Evolutionary conservation across 441 rosid species (phyloP).

Genomic region (Erysimum cheiri): DNA sequence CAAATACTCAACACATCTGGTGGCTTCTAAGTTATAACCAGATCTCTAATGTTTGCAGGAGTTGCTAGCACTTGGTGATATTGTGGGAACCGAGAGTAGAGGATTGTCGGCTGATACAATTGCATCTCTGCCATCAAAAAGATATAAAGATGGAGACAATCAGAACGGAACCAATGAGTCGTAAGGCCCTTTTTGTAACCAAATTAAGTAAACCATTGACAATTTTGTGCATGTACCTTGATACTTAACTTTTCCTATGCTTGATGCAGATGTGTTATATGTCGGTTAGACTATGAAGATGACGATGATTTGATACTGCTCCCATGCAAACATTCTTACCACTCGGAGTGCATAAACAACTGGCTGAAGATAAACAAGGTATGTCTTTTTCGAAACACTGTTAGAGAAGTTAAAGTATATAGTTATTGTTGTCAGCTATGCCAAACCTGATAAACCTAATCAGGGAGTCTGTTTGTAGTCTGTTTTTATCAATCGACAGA

Average conservation of each 20-base stretch:
- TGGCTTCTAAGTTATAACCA: constrained; percentile 23
- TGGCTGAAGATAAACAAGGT: constrained; percentile 99
- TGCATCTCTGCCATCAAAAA: constrained; percentile 79
- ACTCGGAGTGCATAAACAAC: constrained; percentile 88
- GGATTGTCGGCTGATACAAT: constrained; percentile 87
- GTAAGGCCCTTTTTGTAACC: constrained; percentile 53
- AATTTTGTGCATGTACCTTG: constrained; percentile 1
- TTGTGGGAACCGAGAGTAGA: constrained; percentile 90
- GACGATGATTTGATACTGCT: constrained; percentile 81
- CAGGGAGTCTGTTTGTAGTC: background rate
- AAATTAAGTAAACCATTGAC: constrained; percentile 23
- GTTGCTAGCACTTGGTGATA: constrained; percentile 86
- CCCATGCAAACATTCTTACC: constrained; percentile 94
- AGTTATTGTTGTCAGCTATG: constrained; percentile 7
- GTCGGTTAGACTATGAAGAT: constrained; percentile 90
- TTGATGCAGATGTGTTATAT: constrained; percentile 85
- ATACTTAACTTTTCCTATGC: constrained; percentile 22
- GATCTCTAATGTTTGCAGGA: constrained; percentile 53
- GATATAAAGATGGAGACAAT: constrained; percentile 68
- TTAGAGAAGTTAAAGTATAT: background rate
- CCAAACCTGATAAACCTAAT: constrained; percentile 9
- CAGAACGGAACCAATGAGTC: constrained; percentile 84
- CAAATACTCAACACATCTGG: constrained; percentile 1
- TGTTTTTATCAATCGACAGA: background rate
- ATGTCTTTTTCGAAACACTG: constrained; percentile 1